phyloP scores from a whole-genome alignment of 179 eudicot genomes.

The Drosera spatulata region DNA sequence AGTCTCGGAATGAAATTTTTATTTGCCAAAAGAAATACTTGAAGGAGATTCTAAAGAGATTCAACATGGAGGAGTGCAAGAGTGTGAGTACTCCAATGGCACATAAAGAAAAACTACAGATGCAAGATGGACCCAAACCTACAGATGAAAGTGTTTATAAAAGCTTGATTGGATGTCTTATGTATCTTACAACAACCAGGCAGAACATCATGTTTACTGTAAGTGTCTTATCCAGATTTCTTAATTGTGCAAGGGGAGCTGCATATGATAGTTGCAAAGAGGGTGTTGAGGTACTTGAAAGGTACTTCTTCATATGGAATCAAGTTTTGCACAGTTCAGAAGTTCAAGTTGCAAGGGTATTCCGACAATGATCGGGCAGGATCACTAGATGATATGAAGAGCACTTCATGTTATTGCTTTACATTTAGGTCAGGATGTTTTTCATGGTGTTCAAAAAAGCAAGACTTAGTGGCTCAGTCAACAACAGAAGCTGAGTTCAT shows the following conservation, averaged over 20 bases:
- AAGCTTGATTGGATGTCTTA: neutral
- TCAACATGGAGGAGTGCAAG: neutral
- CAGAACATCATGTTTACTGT: neutral
- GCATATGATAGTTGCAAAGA: no score
- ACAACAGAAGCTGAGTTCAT: neutral
- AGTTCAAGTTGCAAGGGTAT: neutral
- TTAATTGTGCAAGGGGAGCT: neutral
- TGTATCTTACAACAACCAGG: neutral
- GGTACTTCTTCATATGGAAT: no score
- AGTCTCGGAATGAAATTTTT: neutral
- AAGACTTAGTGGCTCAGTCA: neutral
- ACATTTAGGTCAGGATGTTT: neutral
- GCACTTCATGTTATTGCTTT: neutral
- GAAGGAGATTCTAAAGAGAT: neutral
- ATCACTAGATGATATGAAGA: neutral
- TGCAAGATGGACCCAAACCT: neutral
- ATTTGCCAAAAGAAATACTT: neutral
- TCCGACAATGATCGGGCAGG: slow-evolving; percentile 5
- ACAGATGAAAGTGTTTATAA: neutral
- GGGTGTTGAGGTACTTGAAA: no score
- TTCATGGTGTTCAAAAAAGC: slow-evolving; percentile 1
- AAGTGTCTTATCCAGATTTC: neutral
- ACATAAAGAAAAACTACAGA: neutral
- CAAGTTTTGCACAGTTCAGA: no score
- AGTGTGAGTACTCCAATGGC: neutral